These are phyloP conservation scores for Monosporascus sp. DNA, from an alignment of 2,329 filamentous ascomycete genomes.

Conservation along the genomic window DNA sequence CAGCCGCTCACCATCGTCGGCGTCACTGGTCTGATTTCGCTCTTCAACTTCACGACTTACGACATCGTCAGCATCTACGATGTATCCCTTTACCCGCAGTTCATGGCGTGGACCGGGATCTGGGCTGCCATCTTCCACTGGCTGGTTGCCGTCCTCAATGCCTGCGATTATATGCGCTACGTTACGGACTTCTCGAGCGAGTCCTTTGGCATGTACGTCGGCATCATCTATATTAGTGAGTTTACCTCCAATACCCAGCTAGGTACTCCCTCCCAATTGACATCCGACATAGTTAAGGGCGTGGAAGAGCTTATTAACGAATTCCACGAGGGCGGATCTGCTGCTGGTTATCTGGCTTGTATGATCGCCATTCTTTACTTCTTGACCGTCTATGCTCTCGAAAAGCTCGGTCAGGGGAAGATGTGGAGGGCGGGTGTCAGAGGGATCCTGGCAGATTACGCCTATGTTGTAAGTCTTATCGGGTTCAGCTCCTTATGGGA, in stretches of 20 bases:
- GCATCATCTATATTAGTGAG: conserved; percentile 48
- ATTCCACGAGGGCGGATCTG: conserved; percentile 34
- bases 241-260: conserved; percentile 12
- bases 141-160: conserved; percentile 46
- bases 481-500: background rate
- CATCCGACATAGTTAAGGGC: conserved; percentile 40
- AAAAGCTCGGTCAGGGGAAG: conserved; percentile 41
- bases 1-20: conserved; percentile 54
- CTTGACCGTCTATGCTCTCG: conserved; percentile 42
- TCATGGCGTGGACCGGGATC: conserved; percentile 52
- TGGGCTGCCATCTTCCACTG: conserved; percentile 55
- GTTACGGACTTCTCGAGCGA: conserved; percentile 52
- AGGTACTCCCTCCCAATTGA: conserved; percentile 19
- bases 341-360: conserved; percentile 40
- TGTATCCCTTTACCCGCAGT: conserved; percentile 43
- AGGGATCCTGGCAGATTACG: conserved; percentile 45
- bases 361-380: conserved; percentile 34
- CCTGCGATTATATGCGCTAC: conserved; percentile 54
- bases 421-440: conserved; percentile 39
- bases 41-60: conserved; percentile 57
- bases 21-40: conserved; percentile 48
- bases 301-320: conserved; percentile 49
- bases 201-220: conserved; percentile 49
- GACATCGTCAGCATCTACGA: conserved; percentile 48
- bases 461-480: conserved; percentile 36